Evolutionary conservation across 345 rosid genomes (phyloP).

Genomic region (Anacardium occidentale): DNA sequence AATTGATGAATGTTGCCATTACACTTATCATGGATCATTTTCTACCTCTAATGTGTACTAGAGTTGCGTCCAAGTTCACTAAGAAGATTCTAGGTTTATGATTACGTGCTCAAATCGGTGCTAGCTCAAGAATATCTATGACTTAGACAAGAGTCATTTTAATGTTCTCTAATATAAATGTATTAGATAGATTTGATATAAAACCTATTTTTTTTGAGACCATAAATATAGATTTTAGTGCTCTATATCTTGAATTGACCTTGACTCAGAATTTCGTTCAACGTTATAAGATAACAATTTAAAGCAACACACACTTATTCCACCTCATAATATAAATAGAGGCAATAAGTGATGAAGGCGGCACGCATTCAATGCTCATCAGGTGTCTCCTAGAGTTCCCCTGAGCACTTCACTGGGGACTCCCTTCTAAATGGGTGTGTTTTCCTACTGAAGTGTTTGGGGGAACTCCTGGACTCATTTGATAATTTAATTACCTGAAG

Average conservation of each 20-base stretch:
- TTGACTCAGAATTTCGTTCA: too few species aligned
- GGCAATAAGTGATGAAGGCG: neutral
- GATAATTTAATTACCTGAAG: conserved; percentile 1
- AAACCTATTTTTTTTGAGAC: too few species aligned
- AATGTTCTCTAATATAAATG: too few species aligned
- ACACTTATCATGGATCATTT: neutral
- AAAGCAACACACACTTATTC: too few species aligned
- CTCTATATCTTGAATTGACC: too few species aligned
- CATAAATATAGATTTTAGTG: too few species aligned
- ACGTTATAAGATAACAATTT: neutral
- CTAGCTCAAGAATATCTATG: too few species aligned
- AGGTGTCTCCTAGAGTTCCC: conserved; percentile 42
- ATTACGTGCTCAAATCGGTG: neutral
- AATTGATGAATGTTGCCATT: neutral
- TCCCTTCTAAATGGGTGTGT: neutral
- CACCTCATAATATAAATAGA: conserved; percentile 11
- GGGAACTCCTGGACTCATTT: conserved; percentile 49
- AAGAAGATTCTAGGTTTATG: neutral
- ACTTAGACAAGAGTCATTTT: too few species aligned
- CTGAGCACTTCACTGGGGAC: conserved; percentile 42
- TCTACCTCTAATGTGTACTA: neutral
- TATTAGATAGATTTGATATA: too few species aligned
- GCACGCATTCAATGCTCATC: neutral
- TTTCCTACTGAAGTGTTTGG: conserved; percentile 55
- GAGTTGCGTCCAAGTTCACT: conserved; percentile 26